Evolutionary conservation across 176 grass and related monocot genomes (phyloP).

Genomic region (Saccharum spontaneum): DNA sequence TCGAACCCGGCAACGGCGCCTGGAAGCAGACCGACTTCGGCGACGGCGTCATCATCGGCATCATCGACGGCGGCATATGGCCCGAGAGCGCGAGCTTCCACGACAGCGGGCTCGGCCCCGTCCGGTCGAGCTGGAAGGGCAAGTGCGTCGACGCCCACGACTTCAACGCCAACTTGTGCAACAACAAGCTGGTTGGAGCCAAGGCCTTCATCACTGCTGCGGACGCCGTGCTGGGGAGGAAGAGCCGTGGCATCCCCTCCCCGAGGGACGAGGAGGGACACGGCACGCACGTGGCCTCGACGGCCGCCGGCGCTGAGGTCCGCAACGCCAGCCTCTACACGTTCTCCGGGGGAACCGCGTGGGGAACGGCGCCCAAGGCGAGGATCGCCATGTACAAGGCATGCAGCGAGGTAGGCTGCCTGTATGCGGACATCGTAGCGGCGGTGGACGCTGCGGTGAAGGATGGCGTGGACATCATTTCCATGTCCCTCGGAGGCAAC

Average conservation of each 20-base stretch:
- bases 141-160: conserved; percentile 25
- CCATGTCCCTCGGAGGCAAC: not conserved
- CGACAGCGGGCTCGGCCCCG: conserved; percentile 9
- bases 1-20: not conserved
- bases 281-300: conserved; percentile 29
- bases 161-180: conserved; percentile 53
- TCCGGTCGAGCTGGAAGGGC: conserved; percentile 19
- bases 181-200: conserved; percentile 58
- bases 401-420: fast-evolving
- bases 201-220: conserved; percentile 44
- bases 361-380: conserved; percentile 5
- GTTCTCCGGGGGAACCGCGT: not conserved
- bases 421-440: not conserved
- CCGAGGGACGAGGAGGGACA: conserved; percentile 24
- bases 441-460: conserved; percentile 15
- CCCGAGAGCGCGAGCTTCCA: conserved; percentile 53
- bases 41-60: conserved; percentile 49
- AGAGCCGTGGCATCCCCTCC: not conserved
- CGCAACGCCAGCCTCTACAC: not conserved
- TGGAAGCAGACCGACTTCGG: conserved; percentile 33
- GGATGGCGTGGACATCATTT: conserved; percentile 24
- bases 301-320: conserved; percentile 8
- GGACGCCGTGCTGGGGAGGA: conserved; percentile 11
- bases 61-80: conserved; percentile 55
- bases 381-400: conserved; percentile 25